A percentile compares a stretch with the other conserved stretches of the same genome.
These are phyloP conservation scores for Neophaeococcomyces mojaviensis DNA, from an alignment of 2,329 filamentous ascomycete genomes.

Conservation along the genomic window DNA sequence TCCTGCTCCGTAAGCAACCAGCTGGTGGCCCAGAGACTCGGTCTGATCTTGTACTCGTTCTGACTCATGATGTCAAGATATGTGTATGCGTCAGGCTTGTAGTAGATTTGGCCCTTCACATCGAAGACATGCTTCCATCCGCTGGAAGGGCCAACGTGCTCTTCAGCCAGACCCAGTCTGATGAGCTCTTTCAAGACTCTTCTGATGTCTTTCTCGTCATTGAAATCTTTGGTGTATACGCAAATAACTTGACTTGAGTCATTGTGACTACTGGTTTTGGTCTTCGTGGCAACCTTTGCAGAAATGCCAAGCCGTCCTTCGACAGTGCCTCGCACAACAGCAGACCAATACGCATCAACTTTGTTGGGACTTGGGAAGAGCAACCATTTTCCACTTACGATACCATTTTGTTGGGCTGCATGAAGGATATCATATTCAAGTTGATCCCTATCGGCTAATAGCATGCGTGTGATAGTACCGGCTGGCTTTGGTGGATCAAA, in stretches of 20 bases:
- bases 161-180: conserved; percentile 51
- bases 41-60: conserved; percentile 57
- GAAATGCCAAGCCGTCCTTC: conserved; percentile 62
- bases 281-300: conserved; percentile 63
- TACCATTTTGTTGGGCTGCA: conserved; percentile 46
- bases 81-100: conserved; percentile 69
- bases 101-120: conserved; percentile 51
- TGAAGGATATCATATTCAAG: conserved; percentile 51
- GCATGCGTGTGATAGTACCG: conserved; percentile 27
- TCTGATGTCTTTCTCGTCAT: conserved; percentile 59
- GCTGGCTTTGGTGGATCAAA: conserved; percentile 27
- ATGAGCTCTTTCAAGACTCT: conserved; percentile 58
- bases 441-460: conserved; percentile 35
- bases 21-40: conserved; percentile 38
- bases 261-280: conserved; percentile 33
- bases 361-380: conserved; percentile 52
- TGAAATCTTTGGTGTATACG: conserved; percentile 70
- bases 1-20: conserved; percentile 29
- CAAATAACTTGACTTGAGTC: conserved; percentile 51
- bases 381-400: conserved; percentile 57
- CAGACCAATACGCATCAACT: conserved; percentile 58
- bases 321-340: conserved; percentile 59
- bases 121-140: conserved; percentile 20
- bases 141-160: conserved; percentile 28
- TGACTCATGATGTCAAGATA: conserved; percentile 54